These are phyloP conservation scores for Prunus salicina DNA, from an alignment of 306 rosid genomes.

Conservation along the genomic window DNA sequence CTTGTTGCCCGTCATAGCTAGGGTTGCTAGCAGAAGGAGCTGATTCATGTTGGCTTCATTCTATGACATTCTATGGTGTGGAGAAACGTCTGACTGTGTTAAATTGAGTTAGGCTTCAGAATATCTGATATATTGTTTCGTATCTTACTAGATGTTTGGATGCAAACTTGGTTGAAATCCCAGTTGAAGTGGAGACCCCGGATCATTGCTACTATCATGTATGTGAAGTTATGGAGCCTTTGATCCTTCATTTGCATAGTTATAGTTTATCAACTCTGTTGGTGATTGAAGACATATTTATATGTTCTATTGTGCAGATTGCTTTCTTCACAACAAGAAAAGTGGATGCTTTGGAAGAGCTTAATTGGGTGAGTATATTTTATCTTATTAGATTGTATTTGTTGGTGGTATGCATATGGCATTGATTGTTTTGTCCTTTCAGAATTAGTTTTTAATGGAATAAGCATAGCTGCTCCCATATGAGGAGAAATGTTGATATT, in stretches of 20 bases:
- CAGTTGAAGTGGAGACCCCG: slow-evolving; percentile 82
- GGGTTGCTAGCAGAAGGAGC: neutral
- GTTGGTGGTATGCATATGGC: slow-evolving; percentile 20
- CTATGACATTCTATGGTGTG: neutral
- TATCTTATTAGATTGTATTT: slow-evolving; percentile 17
- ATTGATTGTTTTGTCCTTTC: slow-evolving; percentile 1
- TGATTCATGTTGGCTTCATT: neutral
- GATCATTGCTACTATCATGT: slow-evolving; percentile 80
- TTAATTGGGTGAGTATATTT: slow-evolving; percentile 77
- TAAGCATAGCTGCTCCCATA: neutral
- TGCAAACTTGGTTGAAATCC: slow-evolving; percentile 82
- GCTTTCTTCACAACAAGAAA: slow-evolving; percentile 87
- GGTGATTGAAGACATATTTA: slow-evolving; percentile 4
- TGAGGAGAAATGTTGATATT: neutral
- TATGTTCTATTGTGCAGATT: slow-evolving; percentile 51
- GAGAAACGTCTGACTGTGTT: neutral
- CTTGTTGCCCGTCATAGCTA: neutral
- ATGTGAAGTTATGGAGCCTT: slow-evolving; percentile 5
- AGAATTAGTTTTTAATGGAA: neutral
- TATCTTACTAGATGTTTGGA: slow-evolving; percentile 70
- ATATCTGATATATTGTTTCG: neutral
- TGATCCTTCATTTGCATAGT: slow-evolving; percentile 6
- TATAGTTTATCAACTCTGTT: slow-evolving; percentile 18
- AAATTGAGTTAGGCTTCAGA: neutral
- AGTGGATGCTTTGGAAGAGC: slow-evolving; percentile 78